Evolutionary conservation across 805 yeast species (phyloP).

Genomic region (Candida silvicultrix): DNA sequence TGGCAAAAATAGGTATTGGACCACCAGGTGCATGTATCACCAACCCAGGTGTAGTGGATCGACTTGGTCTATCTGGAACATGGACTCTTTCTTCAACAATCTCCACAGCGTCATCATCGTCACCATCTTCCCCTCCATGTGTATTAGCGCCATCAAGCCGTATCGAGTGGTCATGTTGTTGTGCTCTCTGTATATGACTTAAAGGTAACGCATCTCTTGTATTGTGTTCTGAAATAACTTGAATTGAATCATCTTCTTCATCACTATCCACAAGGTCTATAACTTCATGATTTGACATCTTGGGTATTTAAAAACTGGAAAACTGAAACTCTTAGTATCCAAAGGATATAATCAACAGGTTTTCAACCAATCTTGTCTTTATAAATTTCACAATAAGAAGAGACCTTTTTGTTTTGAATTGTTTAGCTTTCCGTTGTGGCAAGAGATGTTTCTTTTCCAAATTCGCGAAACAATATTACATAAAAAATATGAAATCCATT

Average conservation of each 20-base stretch:
- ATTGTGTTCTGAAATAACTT: not conserved
- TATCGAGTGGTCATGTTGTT: too few relatives aligned
- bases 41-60: not conserved
- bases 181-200: too few relatives aligned
- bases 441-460: not conserved
- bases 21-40: conserved; percentile 9
- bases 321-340: too few relatives aligned
- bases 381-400: too few relatives aligned
- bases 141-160: not conserved
- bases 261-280: not conserved
- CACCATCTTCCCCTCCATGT: not conserved
- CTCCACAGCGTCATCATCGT: conserved; percentile 6
- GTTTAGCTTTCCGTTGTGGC: too few relatives aligned
- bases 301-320: conserved; percentile 5
- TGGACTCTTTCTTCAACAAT: conserved; percentile 1
- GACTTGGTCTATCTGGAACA: not conserved
- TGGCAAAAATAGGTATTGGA: not conserved
- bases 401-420: too few relatives aligned
- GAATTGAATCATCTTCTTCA: not conserved
- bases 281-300: not conserved
- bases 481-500: too few relatives aligned
- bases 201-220: not conserved
- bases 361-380: too few relatives aligned
- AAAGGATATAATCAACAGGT: too few relatives aligned
- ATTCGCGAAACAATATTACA: not conserved